Percentiles rank a stretch among this genome's conserved stretches.
These are phyloP conservation scores for Ustilago hordei DNA, from an alignment of 1,284 basidiomycete genomes.

Conservation along the genomic window DNA sequence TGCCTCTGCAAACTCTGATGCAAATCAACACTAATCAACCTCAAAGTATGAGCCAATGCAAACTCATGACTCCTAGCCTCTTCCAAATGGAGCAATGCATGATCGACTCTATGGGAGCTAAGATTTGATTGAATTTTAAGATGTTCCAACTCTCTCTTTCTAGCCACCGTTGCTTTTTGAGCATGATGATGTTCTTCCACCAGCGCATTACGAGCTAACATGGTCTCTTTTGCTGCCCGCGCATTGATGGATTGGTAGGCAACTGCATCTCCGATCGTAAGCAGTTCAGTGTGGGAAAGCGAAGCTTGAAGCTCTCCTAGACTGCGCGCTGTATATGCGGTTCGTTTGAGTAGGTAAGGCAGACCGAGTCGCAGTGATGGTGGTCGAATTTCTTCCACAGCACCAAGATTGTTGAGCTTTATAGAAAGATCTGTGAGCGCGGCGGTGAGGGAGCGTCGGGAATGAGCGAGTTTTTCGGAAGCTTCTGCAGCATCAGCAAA, in stretches of 20 bases:
- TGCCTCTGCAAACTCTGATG: constrained; percentile 58
- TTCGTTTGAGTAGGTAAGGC: constrained; percentile 42
- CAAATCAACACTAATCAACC: constrained; percentile 48
- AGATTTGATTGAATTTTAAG: constrained; percentile 48
- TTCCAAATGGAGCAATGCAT: constrained; percentile 58
- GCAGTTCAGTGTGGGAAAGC: constrained; percentile 45
- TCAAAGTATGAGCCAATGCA: constrained; percentile 51
- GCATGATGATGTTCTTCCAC: constrained; percentile 64
- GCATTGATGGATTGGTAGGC: constrained; percentile 64
- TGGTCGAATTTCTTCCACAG: constrained; percentile 49
- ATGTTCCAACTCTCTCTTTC: constrained; percentile 58
- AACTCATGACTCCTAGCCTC: constrained; percentile 57
- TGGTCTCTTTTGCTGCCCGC: constrained; percentile 58
- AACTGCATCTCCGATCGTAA: constrained; percentile 56
- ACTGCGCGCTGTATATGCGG: constrained; percentile 37
- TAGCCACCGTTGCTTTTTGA: constrained; percentile 50
- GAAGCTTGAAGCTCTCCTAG: constrained; percentile 47
- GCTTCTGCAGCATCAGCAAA: constrained; percentile 57
- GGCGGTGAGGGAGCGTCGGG: constrained; percentile 33
- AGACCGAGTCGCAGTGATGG: constrained; percentile 41
- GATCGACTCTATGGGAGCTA: constrained; percentile 56
- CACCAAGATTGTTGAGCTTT: constrained; percentile 49
- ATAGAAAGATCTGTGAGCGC: constrained; percentile 36
- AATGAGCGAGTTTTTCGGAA: constrained; percentile 48
- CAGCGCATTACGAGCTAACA: constrained; percentile 63